Conservation (phyloP, 352 stramenopile species). For the Phytopythium mirpurense region DNA sequence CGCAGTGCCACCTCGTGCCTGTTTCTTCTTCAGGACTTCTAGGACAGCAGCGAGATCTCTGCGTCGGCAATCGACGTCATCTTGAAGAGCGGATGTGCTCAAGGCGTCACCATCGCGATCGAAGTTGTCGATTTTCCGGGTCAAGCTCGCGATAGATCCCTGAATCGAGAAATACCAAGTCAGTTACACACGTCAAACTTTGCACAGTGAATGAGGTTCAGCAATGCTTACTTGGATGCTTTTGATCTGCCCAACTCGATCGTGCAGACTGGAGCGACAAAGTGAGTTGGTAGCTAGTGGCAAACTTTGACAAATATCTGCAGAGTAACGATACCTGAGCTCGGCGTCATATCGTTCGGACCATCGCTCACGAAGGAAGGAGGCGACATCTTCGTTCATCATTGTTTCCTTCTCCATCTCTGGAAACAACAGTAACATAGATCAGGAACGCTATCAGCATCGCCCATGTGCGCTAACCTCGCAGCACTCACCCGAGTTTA, state of each 20-base stretch:
- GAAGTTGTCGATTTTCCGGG: conserved; percentile 2
- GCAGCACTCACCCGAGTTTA: conserved; percentile 20
- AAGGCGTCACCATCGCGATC: background rate
- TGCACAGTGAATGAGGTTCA: background rate
- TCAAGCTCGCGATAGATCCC: background rate
- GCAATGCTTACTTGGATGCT: background rate
- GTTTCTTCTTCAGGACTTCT: background rate
- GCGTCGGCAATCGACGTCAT: background rate
- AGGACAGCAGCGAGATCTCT: background rate
- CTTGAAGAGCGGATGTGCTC: background rate
- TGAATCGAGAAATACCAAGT: background rate
- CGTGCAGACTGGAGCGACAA: background rate
- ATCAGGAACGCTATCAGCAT: background rate
- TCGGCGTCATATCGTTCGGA: background rate
- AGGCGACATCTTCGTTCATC: conserved; percentile 5
- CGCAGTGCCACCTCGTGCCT: background rate
- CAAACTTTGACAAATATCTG: background rate
- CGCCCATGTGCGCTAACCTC: background rate
- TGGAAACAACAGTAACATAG: background rate
- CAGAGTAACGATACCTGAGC: background rate
- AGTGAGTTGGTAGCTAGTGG: background rate
- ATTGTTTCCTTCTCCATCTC: conserved; percentile 8
- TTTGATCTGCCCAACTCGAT: background rate
- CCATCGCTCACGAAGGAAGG: conserved; percentile 3
- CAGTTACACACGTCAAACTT: background rate